These are phyloP conservation scores for Eruca vesicaria DNA, from an alignment of 441 rosid species.

Conservation along the genomic window DNA sequence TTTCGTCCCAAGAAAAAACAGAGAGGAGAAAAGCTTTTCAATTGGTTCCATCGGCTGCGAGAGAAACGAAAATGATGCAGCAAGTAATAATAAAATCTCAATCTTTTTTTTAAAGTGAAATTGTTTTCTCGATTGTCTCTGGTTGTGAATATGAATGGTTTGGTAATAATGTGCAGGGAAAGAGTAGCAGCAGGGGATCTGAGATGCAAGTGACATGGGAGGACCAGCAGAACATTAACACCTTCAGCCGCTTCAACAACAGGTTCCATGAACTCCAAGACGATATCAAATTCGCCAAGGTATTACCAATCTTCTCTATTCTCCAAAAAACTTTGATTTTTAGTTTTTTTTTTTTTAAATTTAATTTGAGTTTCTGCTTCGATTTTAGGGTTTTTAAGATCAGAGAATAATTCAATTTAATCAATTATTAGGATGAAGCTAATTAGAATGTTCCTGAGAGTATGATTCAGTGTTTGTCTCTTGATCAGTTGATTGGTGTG, in stretches of 20 bases:
- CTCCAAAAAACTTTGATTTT: not conserved
- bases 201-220: conserved; percentile 92
- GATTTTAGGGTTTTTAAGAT: conserved; percentile 10
- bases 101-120: too few relatives aligned
- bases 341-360: not conserved
- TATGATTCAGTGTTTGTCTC: too few relatives aligned
- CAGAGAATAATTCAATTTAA: not conserved
- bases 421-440: too few relatives aligned
- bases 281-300: conserved; percentile 83
- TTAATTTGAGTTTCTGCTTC: not conserved
- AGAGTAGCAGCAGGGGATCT: conserved; percentile 52
- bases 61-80: too few relatives aligned
- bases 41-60: too few relatives aligned
- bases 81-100: too few relatives aligned
- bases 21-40: too few relatives aligned
- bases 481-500: too few relatives aligned
- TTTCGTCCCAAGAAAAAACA: too few relatives aligned
- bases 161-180: conserved; percentile 19
- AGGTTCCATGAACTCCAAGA: conserved; percentile 81
- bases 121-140: too few relatives aligned
- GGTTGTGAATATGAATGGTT: not conserved
- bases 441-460: too few relatives aligned
- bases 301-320: too few relatives aligned
- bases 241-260: conserved; percentile 74
- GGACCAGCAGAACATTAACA: conserved; percentile 92